Evolutionary conservation across 805 yeast species (phyloP).

Genomic region (Candida manassasensis): DNA sequence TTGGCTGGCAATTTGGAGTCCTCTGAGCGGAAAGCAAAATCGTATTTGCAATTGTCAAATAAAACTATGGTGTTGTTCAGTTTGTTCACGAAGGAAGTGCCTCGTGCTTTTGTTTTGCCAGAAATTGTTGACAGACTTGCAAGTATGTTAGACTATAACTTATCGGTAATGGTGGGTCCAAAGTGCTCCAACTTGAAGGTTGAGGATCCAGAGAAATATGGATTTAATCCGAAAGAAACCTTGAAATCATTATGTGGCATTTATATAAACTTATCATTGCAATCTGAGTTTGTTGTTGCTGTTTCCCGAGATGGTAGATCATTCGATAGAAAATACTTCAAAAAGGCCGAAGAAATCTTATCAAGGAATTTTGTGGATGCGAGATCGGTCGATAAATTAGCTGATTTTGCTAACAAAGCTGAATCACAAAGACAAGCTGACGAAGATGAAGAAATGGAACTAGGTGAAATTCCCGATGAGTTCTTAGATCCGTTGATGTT

Average conservation of each 20-base stretch:
- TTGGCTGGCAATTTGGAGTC: constrained; percentile 49
- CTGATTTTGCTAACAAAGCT: constrained; percentile 60
- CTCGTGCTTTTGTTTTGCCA: constrained; percentile 76
- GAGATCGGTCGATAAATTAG: constrained; percentile 47
- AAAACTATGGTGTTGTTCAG: constrained; percentile 77
- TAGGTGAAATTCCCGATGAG: constrained; percentile 95
- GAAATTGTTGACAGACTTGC: constrained; percentile 94
- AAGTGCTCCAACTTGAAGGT: constrained; percentile 87
- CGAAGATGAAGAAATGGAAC: constrained; percentile 79
- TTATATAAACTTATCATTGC: constrained; percentile 64
- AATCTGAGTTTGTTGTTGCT: constrained; percentile 66
- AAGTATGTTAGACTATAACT: constrained; percentile 90
- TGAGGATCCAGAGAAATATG: constrained; percentile 72
- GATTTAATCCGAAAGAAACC: constrained; percentile 73
- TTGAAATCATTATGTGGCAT: constrained; percentile 68
- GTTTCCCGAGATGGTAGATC: constrained; percentile 93
- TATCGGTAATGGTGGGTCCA: constrained; percentile 93
- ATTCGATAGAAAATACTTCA: constrained; percentile 61
- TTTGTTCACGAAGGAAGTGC: constrained; percentile 80
- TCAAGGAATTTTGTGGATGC: constrained; percentile 46
- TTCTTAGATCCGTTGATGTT: constrained; percentile 95
- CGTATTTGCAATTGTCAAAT: constrained; percentile 77
- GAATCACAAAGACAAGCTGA: constrained; percentile 55
- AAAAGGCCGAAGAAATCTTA: constrained; percentile 66
- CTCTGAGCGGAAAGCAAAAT: constrained; percentile 73